These are phyloP conservation scores for Dendrobium chrysotoxum DNA, from an alignment of 106 monocot species.

Conservation along the genomic window DNA sequence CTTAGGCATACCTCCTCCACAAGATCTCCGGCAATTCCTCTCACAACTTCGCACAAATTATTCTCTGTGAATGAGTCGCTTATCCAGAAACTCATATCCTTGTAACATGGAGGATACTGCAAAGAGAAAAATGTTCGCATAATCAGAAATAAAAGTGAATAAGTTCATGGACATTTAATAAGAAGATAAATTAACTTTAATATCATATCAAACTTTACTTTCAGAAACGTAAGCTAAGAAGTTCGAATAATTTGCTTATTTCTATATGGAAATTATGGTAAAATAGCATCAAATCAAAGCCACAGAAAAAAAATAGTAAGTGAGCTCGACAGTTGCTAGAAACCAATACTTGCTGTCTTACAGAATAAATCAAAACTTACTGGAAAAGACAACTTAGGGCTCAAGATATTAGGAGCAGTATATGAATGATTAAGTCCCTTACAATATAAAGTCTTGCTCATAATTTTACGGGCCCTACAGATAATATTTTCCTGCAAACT, in stretches of 20 bases:
- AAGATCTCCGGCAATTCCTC: constrained; percentile 97
- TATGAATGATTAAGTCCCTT: background rate
- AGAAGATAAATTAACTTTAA: background rate
- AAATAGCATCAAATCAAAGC: background rate
- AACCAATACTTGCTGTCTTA: background rate
- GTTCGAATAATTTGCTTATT: background rate
- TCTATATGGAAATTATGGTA: background rate
- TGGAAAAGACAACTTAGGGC: background rate
- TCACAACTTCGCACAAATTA: constrained; percentile 96
- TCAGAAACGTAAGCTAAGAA: background rate
- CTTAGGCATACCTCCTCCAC: constrained; percentile 70
- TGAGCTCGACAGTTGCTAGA: background rate
- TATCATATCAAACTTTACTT: background rate
- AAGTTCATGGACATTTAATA: background rate
- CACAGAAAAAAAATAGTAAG: background rate
- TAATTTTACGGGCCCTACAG: no score
- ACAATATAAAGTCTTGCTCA: background rate
- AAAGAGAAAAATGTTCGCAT: constrained; percentile 18
- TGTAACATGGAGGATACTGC: constrained; percentile 95
- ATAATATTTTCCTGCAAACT: no score
- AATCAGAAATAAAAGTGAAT: constrained; percentile 8
- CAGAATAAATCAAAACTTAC: background rate
- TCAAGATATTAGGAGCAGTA: no score
- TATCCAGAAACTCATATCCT: constrained; percentile 99
- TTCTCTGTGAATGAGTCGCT: constrained; percentile 93